phyloP scores from a whole-genome alignment of 768 basidiomycete genomes.

The Hypholoma sublateritium region DNA sequence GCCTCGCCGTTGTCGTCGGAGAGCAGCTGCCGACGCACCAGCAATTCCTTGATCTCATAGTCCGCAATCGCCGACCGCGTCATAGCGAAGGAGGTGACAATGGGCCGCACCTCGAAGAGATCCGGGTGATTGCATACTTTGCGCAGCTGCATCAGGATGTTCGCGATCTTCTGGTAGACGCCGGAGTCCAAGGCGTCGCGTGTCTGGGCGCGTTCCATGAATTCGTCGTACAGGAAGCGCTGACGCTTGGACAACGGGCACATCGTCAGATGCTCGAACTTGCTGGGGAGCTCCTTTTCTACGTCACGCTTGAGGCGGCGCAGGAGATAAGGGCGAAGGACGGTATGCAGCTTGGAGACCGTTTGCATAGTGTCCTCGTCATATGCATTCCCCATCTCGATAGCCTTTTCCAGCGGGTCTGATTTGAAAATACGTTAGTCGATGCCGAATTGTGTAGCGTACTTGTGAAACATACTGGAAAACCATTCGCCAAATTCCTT shows the following conservation, averaged over 20 bases:
- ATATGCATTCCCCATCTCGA: conserved; percentile 75
- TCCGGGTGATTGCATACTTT: conserved; percentile 97
- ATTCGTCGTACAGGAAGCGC: conserved; percentile 94
- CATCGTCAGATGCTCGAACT: conserved; percentile 87
- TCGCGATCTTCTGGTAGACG: conserved; percentile 85
- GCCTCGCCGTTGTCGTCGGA: conserved; percentile 45
- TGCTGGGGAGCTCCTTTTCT: conserved; percentile 92
- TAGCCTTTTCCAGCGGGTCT: conserved; percentile 94
- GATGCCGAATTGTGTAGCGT: neutral
- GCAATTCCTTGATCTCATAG: conserved; percentile 84
- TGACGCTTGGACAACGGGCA: conserved; percentile 90
- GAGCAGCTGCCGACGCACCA: conserved; percentile 75
- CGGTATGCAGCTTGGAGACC: conserved; percentile 85
- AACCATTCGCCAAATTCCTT: conserved; percentile 98
- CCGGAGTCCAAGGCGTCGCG: conserved; percentile 81
- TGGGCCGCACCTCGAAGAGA: conserved; percentile 86
- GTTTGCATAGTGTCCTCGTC: conserved; percentile 86
- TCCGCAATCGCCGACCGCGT: conserved; percentile 73
- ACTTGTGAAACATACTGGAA: conserved; percentile 62
- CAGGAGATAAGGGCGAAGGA: conserved; percentile 93
- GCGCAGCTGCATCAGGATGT: conserved; percentile 96
- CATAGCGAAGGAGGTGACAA: conserved; percentile 76
- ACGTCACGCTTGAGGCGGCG: conserved; percentile 98
- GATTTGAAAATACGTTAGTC: conserved; percentile 2
- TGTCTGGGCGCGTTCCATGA: conserved; percentile 88